Conservation (phyloP, 768 basidiomycete species). For the Naganishia vishniacii region DNA sequence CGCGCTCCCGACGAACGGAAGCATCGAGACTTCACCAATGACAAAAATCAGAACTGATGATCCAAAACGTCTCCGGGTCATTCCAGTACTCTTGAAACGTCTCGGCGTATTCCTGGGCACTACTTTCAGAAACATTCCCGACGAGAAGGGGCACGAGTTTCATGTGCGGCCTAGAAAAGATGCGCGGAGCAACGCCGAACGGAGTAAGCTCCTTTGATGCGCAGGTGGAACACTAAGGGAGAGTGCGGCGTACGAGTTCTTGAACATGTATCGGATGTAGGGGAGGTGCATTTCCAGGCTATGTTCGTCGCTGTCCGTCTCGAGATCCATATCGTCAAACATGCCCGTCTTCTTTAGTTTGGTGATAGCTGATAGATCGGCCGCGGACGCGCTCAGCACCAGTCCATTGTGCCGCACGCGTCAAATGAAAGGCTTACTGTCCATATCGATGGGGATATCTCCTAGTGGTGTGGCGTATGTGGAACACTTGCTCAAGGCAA, state of each 20-base stretch:
- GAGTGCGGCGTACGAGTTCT: slow-evolving; percentile 30
- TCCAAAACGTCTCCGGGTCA: slow-evolving; percentile 72
- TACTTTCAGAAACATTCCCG: slow-evolving; percentile 58
- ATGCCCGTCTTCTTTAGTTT: slow-evolving; percentile 62
- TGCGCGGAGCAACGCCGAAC: too few species aligned
- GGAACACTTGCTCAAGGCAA: slow-evolving; percentile 74
- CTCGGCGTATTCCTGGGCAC: slow-evolving; percentile 56
- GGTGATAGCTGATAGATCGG: slow-evolving; percentile 55
- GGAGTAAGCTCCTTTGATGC: not conserved
- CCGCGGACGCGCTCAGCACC: too few species aligned
- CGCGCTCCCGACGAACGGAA: too few species aligned
- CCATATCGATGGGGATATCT: slow-evolving; percentile 66
- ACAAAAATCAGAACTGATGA: slow-evolving; percentile 94
- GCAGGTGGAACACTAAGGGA: not conserved
- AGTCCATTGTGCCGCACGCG: too few species aligned
- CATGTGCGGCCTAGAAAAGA: slow-evolving; percentile 71
- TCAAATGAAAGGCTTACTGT: slow-evolving; percentile 59
- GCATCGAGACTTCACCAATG: slow-evolving; percentile 63
- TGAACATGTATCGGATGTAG: slow-evolving; percentile 45
- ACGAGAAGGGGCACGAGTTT: slow-evolving; percentile 83
- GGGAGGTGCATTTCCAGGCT: slow-evolving; percentile 98
- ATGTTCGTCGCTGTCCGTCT: slow-evolving; percentile 86
- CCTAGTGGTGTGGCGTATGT: slow-evolving; percentile 83
- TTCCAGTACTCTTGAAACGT: slow-evolving; percentile 76
- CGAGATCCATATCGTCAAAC: slow-evolving; percentile 63